These are phyloP conservation scores for Nicotiana sylvestris DNA, from an alignment of 257 asterid genomes.

Conservation along the genomic window DNA sequence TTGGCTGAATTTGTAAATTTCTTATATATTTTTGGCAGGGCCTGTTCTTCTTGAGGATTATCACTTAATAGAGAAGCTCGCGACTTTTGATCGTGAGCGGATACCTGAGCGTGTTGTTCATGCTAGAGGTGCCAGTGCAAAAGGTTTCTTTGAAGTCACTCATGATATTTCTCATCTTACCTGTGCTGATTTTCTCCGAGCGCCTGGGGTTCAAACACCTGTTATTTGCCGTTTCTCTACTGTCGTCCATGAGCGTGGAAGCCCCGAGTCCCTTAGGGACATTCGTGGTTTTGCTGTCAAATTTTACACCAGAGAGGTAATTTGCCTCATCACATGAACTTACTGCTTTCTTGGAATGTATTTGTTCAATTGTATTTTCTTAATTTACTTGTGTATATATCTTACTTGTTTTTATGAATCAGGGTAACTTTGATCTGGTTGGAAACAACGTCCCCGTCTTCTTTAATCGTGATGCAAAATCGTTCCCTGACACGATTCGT, in stretches of 20 bases:
- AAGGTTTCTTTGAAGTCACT: constrained; percentile 26
- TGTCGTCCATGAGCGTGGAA: constrained; percentile 27
- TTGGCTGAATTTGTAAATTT: no score
- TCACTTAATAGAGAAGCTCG: constrained; percentile 21
- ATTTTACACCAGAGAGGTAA: constrained; percentile 24
- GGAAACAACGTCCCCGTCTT: constrained; percentile 5
- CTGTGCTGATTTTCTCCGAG: constrained; percentile 26
- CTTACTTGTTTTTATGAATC: background rate
- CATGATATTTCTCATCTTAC: constrained; percentile 19
- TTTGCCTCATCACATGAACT: background rate
- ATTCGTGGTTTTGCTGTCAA: constrained; percentile 26
- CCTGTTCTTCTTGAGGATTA: constrained; percentile 28
- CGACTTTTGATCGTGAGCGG: constrained; percentile 22
- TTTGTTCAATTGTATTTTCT: background rate
- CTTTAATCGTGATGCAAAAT: constrained; percentile 12
- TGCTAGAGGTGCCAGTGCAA: constrained; percentile 31
- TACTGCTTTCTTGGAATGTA: background rate
- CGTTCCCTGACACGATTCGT: constrained; percentile 7
- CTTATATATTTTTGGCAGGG: constrained; percentile 7
- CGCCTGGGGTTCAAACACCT: constrained; percentile 23
- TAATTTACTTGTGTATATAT: background rate
- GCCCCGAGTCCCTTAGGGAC: constrained; percentile 26
- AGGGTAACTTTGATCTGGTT: constrained; percentile 14
- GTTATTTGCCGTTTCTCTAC: constrained; percentile 24
- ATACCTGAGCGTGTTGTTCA: constrained; percentile 31